Conservation (phyloP, 805 yeast genomes). For the Ogataea nitratoaversa region DNA sequence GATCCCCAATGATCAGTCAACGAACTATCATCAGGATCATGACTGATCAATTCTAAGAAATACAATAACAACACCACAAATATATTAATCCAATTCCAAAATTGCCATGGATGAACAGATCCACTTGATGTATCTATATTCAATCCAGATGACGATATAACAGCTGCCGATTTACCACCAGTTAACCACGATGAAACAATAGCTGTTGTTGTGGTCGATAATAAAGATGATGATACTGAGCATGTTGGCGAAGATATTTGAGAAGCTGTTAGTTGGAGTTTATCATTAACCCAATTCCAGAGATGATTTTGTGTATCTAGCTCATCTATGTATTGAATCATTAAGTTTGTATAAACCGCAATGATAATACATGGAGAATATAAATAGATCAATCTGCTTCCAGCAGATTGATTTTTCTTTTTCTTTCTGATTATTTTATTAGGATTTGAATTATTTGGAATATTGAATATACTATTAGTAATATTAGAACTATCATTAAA, state of each 20-base stretch:
- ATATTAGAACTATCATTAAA: too few relatives aligned
- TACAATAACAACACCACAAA: constrained; percentile 75
- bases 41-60: constrained; percentile 62
- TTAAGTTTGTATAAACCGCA: constrained; percentile 91
- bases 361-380: constrained; percentile 92
- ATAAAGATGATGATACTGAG: neutral
- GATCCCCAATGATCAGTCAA: constrained; percentile 31
- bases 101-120: constrained; percentile 81
- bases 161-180: neutral
- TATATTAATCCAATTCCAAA: constrained; percentile 97
- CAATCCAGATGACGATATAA: neutral
- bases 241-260: constrained; percentile 1
- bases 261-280: constrained; percentile 13
- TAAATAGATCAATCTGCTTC: constrained; percentile 65
- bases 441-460: neutral
- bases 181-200: neutral
- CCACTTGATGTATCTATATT: too few relatives aligned
- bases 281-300: constrained; percentile 29
- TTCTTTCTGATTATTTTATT: constrained; percentile 6
- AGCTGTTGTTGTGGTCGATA: neutral
- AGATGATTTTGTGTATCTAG: constrained; percentile 50
- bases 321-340: constrained; percentile 83
- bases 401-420: constrained; percentile 19
- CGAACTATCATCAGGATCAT: constrained; percentile 32
- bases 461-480: constrained; percentile 1